Percentiles rank a stretch among this genome's conserved stretches.
Evolutionary conservation across 176 grass and related monocot genomes (phyloP).

Genomic region (barley (Hordeum vulgare)): DNA sequence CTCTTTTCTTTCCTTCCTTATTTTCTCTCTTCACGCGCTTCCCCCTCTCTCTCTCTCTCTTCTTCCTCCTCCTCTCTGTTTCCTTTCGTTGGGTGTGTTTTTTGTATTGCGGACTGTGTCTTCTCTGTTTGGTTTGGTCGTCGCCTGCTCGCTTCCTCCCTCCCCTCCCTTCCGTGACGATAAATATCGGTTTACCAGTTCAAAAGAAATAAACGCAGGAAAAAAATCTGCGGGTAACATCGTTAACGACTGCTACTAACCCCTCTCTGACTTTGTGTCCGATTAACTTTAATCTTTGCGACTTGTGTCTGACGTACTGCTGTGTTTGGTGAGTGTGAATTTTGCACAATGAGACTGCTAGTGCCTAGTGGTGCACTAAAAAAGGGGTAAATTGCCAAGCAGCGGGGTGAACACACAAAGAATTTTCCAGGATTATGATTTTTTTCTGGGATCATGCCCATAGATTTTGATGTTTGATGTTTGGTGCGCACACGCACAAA

Average conservation of each 20-base stretch:
- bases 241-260: constrained; percentile 19
- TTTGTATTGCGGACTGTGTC: constrained; percentile 23
- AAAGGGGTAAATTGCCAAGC: neutral
- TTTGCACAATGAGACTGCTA: neutral
- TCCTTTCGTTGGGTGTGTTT: neutral
- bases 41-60: constrained; percentile 5
- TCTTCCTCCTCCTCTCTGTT: constrained; percentile 1
- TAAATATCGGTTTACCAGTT: neutral
- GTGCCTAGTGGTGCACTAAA: neutral
- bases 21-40: constrained; percentile 18
- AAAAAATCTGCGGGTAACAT: neutral
- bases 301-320: constrained; percentile 4
- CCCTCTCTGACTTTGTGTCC: constrained; percentile 13
- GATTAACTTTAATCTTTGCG: constrained; percentile 18
- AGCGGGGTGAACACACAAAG: no score
- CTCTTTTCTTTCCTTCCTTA: neutral
- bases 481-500: neutral
- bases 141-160: neutral
- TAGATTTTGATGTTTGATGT: no score
- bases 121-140: constrained; percentile 28
- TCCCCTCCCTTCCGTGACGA: neutral
- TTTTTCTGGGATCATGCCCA: neutral
- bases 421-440: no score
- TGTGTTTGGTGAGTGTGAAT: neutral
- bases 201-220: neutral